These are phyloP conservation scores for Termitomyces sp. DNA, from an alignment of 768 basidiomycete genomes.

Conservation along the genomic window DNA sequence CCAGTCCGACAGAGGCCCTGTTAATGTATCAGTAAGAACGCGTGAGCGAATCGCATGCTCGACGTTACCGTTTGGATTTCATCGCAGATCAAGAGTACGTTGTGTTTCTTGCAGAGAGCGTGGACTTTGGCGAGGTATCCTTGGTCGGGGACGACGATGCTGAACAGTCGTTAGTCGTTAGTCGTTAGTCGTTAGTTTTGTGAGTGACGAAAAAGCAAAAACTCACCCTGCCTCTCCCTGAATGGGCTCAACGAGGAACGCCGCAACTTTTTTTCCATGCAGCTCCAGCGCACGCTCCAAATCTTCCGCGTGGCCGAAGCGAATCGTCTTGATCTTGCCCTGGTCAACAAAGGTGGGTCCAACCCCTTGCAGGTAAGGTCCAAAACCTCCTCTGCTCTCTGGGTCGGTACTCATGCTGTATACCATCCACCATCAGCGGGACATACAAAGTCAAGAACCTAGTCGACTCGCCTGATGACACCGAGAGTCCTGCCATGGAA, in stretches of 20 bases:
- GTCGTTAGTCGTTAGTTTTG: not conserved
- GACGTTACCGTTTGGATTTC: constrained; percentile 87
- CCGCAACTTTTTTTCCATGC: constrained; percentile 80
- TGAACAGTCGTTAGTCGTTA: constrained; percentile 18
- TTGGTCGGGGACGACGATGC: constrained; percentile 86
- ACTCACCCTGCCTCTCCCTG: constrained; percentile 97
- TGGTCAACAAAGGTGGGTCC: constrained; percentile 71
- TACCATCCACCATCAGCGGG: constrained; percentile 1
- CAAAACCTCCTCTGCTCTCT: constrained; percentile 81
- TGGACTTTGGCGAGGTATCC: constrained; percentile 80
- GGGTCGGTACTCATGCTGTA: constrained; percentile 91
- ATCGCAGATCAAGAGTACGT: constrained; percentile 94
- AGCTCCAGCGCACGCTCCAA: constrained; percentile 75
- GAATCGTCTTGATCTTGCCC: constrained; percentile 51
- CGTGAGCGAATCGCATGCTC: no score
- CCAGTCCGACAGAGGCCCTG: constrained; percentile 91
- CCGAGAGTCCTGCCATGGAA: constrained; percentile 95
- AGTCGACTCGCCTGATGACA: constrained; percentile 57
- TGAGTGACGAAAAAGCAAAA: no score
- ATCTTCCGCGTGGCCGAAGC: constrained; percentile 81
- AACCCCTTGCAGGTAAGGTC: constrained; percentile 82
- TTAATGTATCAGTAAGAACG: not conserved
- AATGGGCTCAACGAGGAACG: constrained; percentile 95
- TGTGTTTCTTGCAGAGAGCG: constrained; percentile 85
- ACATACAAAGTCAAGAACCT: not conserved